Percentiles rank a stretch among this genome's conserved stretches.
phyloP scores from a whole-genome alignment of 192 early-diverging fungal species.

The Geosiphon pyriformis region DNA sequence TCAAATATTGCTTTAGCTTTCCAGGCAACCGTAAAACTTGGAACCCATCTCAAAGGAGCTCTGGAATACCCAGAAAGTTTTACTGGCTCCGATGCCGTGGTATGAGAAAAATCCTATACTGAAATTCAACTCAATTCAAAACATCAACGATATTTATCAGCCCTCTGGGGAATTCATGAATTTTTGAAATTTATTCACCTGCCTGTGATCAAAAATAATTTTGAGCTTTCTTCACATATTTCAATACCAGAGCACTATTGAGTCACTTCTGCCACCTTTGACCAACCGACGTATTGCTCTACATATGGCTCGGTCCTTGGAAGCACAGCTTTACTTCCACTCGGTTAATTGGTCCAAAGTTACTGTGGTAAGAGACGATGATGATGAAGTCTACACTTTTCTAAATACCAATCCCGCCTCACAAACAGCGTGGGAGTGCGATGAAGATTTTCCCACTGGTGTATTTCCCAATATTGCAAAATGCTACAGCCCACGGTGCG shows the following conservation, averaged over 20 bases:
- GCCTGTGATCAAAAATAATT: too few species aligned
- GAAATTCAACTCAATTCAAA: too few species aligned
- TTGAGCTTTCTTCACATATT: neutral
- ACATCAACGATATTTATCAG: too few species aligned
- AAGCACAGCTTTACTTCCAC: slow-evolving; percentile 25
- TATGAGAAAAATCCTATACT: slow-evolving; percentile 14
- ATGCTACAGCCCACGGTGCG: slow-evolving; percentile 22
- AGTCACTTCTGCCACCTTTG: neutral
- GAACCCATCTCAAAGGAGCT: slow-evolving; percentile 17
- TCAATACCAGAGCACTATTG: slow-evolving; percentile 15
- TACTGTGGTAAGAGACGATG: slow-evolving; percentile 4
- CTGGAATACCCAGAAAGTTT: slow-evolving; percentile 24
- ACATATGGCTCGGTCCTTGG: slow-evolving; percentile 21
- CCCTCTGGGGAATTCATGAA: too few species aligned
- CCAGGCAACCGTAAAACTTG: slow-evolving; percentile 17
- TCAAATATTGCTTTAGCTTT: slow-evolving; percentile 24
- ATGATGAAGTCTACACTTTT: slow-evolving; percentile 21
- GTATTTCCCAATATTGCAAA: slow-evolving; percentile 22
- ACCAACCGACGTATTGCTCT: slow-evolving; percentile 8
- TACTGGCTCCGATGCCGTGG: slow-evolving; percentile 21
- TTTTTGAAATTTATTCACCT: too few species aligned
- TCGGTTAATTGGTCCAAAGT: slow-evolving; percentile 17
- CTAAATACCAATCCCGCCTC: slow-evolving; percentile 12
- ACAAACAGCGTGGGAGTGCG: slow-evolving; percentile 2
- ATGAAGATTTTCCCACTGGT: slow-evolving; percentile 27